These are phyloP conservation scores for Epichloe glyceriae DNA, from an alignment of 2,329 filamentous ascomycete genomes.

Conservation along the genomic window DNA sequence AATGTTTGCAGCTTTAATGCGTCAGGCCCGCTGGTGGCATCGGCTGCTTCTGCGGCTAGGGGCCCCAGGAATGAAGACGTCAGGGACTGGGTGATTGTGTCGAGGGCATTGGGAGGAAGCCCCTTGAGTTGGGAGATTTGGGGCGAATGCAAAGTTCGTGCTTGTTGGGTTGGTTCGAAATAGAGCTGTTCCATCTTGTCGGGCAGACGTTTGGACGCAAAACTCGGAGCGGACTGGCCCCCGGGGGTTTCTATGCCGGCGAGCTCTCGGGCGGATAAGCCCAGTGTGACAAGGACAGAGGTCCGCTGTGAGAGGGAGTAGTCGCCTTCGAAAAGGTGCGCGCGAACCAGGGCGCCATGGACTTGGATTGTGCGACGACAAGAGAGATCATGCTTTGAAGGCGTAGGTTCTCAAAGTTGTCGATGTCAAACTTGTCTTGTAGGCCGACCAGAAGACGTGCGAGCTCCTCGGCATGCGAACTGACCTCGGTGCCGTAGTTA, in stretches of 20 bases:
- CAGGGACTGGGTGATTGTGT: conserved; percentile 53
- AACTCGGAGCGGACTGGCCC: conserved; percentile 38
- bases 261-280: conserved; percentile 70
- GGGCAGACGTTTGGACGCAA: conserved; percentile 73
- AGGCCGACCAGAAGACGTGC: conserved; percentile 65
- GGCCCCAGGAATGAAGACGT: conserved; percentile 66
- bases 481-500: conserved; percentile 76
- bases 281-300: conserved; percentile 68
- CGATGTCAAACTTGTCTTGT: conserved; percentile 73
- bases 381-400: conserved; percentile 74
- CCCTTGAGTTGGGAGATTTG: conserved; percentile 27
- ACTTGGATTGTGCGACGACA: conserved; percentile 59
- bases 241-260: conserved; percentile 57
- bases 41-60: conserved; percentile 68
- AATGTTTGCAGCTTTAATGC: conserved; percentile 83
- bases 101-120: conserved; percentile 46
- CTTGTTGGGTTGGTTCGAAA: conserved; percentile 20
- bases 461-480: conserved; percentile 70
- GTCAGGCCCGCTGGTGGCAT: conserved; percentile 65
- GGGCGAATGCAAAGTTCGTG: conserved; percentile 15
- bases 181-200: conserved; percentile 63
- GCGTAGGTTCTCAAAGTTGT: conserved; percentile 61
- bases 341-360: conserved; percentile 74
- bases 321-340: conserved; percentile 84
- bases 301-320: conserved; percentile 78